Conservation (phyloP, 2,329 filamentous ascomycete genomes). For the Tolypocladium pustulatum region DNA sequence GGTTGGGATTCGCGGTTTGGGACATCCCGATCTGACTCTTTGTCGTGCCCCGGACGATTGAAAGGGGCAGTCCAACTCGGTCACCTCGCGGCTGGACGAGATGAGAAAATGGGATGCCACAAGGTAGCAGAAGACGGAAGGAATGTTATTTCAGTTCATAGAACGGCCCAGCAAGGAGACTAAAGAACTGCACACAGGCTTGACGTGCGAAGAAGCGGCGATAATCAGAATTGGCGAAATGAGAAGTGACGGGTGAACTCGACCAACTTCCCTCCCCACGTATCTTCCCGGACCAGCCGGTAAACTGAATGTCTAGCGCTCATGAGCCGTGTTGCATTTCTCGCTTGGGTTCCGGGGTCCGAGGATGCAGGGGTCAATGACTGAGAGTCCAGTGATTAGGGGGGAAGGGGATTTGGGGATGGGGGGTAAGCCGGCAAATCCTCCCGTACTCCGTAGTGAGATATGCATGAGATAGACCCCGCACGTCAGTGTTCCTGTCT, state of each 20-base stretch:
- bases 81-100: neutral
- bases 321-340: neutral
- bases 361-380: neutral
- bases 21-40: neutral
- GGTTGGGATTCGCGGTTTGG: neutral
- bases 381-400: neutral
- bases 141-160: neutral
- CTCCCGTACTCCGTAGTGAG: too few relatives aligned
- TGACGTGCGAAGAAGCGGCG: neutral
- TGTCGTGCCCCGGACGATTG: neutral
- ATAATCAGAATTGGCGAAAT: neutral
- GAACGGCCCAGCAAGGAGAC: neutral
- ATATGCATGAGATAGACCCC: neutral
- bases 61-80: neutral
- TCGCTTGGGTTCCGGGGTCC: neutral
- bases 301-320: neutral
- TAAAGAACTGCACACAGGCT: neutral
- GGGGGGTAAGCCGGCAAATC: neutral
- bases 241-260: neutral
- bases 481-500: neutral
- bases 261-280: neutral
- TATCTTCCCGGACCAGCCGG: neutral
- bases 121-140: neutral
- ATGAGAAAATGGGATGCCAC: neutral
- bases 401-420: neutral